Evolutionary conservation across 202 grass and related monocot genomes (phyloP).

Genomic region (Brachypodium distachyon): DNA sequence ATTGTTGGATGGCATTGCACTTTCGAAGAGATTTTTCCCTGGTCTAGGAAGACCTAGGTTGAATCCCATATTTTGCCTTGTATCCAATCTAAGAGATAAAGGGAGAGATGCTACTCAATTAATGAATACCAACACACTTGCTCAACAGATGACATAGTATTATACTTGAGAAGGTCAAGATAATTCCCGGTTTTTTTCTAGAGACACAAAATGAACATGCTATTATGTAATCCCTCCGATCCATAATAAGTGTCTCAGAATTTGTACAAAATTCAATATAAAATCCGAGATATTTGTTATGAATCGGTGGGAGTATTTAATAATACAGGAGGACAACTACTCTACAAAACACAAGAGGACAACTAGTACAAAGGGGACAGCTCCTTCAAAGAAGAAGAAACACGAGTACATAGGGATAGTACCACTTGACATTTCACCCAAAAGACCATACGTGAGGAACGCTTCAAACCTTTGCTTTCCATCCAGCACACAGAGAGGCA

Average conservation of each 20-base stretch:
- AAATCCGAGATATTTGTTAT: too few species aligned
- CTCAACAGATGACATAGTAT: not conserved
- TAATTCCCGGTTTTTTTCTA: too few species aligned
- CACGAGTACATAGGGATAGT: too few species aligned
- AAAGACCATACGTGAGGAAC: conserved; percentile 3
- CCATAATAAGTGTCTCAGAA: too few species aligned
- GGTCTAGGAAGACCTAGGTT: too few species aligned
- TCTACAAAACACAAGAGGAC: not conserved
- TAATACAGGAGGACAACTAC: too few species aligned
- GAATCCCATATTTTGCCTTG: not conserved
- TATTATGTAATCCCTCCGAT: not conserved
- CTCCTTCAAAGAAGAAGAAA: too few species aligned
- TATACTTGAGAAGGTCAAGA: not conserved
- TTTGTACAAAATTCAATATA: too few species aligned
- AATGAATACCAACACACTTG: conserved; percentile 2
- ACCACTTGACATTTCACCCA: conserved; percentile 22
- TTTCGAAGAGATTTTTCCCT: not conserved
- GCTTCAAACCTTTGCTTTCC: conserved; percentile 17
- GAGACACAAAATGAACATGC: not conserved
- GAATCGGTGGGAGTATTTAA: too few species aligned
- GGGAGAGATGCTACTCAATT: not conserved
- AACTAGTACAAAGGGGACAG: not conserved
- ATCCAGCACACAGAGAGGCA: conserved; percentile 25
- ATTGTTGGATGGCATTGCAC: not conserved
- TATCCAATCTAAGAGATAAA: not conserved